These are phyloP conservation scores for Scheffersomyces titani DNA, from an alignment of 1,139 yeast genomes.

Conservation along the genomic window DNA sequence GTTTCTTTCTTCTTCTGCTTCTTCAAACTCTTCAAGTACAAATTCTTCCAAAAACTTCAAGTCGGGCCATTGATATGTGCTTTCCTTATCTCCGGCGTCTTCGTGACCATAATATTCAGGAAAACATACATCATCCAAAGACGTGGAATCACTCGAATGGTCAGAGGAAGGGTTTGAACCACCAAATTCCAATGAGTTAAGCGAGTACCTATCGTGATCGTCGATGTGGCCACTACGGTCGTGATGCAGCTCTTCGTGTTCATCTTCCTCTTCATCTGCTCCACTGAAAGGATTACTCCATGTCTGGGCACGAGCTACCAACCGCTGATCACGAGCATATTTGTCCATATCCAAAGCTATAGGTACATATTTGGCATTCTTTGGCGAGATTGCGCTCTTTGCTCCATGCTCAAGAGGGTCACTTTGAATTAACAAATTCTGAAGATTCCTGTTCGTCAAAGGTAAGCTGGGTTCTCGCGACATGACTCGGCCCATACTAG, in stretches of 20 bases:
- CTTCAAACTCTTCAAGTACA: conserved; percentile 65
- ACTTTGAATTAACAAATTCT: conserved; percentile 19
- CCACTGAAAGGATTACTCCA: conserved; percentile 18
- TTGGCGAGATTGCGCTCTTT: conserved; percentile 11
- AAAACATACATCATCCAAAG: conserved; percentile 74
- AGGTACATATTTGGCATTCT: conserved; percentile 17
- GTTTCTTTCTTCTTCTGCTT: conserved; percentile 25
- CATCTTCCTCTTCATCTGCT: conserved; percentile 2
- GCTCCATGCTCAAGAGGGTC: background rate
- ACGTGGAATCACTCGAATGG: conserved; percentile 67
- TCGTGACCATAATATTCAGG: conserved; percentile 39
- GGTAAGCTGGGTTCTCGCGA: conserved; percentile 22
- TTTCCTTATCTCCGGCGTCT: conserved; percentile 19
- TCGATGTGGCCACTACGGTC: conserved; percentile 15
- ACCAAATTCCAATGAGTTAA: conserved; percentile 45
- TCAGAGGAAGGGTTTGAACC: conserved; percentile 74
- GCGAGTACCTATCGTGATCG: conserved; percentile 18
- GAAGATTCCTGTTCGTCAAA: conserved; percentile 40
- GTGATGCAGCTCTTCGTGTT: conserved; percentile 1
- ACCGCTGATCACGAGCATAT: conserved; percentile 38
- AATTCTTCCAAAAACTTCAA: conserved; percentile 71
- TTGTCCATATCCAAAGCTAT: conserved; percentile 43
- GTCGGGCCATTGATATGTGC: conserved; percentile 72
- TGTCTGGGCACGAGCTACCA: conserved; percentile 16
- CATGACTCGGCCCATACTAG: background rate